These are phyloP conservation scores for Astraeus odoratus DNA, from an alignment of 768 basidiomycete species.

Conservation along the genomic window DNA sequence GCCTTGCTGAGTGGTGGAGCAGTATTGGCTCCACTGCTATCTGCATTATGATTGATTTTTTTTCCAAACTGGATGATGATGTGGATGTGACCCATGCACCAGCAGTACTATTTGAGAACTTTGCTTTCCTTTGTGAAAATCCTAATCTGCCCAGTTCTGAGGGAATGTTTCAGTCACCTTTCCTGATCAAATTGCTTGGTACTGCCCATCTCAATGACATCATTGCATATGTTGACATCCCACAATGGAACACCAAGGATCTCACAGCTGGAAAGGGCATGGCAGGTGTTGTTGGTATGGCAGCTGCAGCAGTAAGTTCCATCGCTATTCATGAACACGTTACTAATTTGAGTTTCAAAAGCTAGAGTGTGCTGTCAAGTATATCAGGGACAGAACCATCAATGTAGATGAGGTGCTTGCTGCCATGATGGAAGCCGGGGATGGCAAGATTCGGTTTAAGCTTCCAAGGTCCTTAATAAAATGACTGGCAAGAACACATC, in stretches of 20 bases:
- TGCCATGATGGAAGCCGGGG: neutral
- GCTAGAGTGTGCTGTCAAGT: conserved; percentile 1
- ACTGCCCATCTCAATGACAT: neutral
- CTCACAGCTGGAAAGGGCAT: neutral
- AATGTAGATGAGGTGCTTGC: neutral
- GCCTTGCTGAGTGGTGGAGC: conserved; percentile 5
- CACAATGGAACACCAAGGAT: neutral
- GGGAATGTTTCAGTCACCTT: conserved; percentile 1
- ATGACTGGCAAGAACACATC: conserved; percentile 1
- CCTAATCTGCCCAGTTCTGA: too few species aligned
- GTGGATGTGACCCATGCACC: neutral
- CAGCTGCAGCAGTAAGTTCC: conserved; percentile 3
- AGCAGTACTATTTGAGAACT: neutral
- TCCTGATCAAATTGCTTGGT: conserved; percentile 4
- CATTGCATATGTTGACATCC: neutral
- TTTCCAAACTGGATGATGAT: conserved; percentile 4
- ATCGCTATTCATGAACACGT: neutral
- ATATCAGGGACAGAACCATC: neutral
- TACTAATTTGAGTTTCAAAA: conserved; percentile 1
- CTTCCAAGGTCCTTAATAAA: conserved; percentile 6
- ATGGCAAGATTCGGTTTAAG: conserved; percentile 1
- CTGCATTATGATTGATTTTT: too few species aligned
- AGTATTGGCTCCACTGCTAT: conserved; percentile 6
- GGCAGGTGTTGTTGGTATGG: conserved; percentile 1
- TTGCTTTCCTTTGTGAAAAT: too few species aligned